phyloP scores from a whole-genome alignment of 2,329 filamentous ascomycete species.

The Colletotrichum costaricense region DNA sequence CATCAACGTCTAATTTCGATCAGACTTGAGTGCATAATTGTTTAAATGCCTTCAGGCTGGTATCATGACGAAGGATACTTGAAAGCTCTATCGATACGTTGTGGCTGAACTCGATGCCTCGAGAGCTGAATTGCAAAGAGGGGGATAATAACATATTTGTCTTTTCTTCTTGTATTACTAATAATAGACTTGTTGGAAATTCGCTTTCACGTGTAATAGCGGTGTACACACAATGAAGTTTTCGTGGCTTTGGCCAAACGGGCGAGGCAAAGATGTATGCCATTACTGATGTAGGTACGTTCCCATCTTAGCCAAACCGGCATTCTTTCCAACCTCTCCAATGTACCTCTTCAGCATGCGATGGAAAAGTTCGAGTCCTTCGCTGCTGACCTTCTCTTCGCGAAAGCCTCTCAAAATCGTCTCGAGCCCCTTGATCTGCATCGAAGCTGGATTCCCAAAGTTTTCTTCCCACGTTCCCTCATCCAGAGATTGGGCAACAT shows the following conservation, averaged over 20 bases:
- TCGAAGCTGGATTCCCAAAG: background rate
- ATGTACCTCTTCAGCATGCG: background rate
- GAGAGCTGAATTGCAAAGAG: no score
- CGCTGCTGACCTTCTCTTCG: background rate
- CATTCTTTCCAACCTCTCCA: background rate
- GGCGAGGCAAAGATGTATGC: no score
- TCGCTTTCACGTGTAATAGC: background rate
- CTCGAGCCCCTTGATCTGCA: background rate
- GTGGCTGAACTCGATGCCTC: no score
- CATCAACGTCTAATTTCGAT: background rate
- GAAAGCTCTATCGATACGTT: background rate
- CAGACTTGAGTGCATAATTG: no score
- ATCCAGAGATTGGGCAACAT: background rate
- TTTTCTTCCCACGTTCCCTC: background rate
- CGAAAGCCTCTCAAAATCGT: background rate
- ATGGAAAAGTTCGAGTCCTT: background rate
- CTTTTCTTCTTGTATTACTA: no score
- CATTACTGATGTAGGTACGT: background rate
- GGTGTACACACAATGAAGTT: background rate
- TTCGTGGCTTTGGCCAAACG: background rate
- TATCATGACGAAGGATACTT: background rate
- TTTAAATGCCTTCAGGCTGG: rapidly evolving
- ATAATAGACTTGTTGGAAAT: no score
- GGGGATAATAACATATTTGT: no score
- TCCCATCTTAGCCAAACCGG: background rate